Conservation (phyloP, 345 rosid species). For the Ceriops tagal region DNA sequence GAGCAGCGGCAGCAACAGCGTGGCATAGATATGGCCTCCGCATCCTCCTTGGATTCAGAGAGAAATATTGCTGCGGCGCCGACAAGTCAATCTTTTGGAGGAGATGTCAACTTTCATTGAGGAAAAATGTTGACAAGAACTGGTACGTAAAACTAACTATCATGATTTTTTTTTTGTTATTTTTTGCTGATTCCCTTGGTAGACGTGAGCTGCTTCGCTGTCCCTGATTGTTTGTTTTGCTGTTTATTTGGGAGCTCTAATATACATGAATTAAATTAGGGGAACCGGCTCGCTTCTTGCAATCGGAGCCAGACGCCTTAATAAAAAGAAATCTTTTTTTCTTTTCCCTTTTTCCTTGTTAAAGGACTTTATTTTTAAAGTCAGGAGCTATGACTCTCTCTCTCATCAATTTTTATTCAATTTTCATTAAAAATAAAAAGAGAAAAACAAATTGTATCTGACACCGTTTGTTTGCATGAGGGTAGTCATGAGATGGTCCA, state of each 20-base stretch:
- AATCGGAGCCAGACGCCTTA: too few relatives aligned
- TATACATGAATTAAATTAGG: too few relatives aligned
- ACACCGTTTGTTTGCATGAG: slow-evolving; percentile 42
- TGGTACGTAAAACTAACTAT: slow-evolving; percentile 21
- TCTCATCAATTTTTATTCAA: too few relatives aligned
- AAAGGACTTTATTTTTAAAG: too few relatives aligned
- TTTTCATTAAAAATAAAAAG: background rate
- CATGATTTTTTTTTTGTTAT: background rate
- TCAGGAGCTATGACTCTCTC: too few relatives aligned
- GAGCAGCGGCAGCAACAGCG: slow-evolving; percentile 15
- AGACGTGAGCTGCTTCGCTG: background rate
- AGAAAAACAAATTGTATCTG: slow-evolving; percentile 23
- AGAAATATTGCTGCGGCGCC: slow-evolving; percentile 15
- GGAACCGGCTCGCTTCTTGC: too few relatives aligned
- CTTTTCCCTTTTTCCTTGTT: too few relatives aligned
- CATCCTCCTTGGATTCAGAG: slow-evolving; percentile 27
- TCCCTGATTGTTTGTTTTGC: background rate
- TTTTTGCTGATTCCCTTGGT: slow-evolving; percentile 13
- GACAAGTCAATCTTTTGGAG: slow-evolving; percentile 27
- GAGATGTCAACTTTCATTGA: slow-evolving; percentile 23
- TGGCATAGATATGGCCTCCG: slow-evolving; percentile 11
- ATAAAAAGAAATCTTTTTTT: too few relatives aligned
- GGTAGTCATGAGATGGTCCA: slow-evolving; percentile 28
- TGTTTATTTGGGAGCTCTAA: background rate
- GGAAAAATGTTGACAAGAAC: slow-evolving; percentile 5